Evolutionary conservation across 129 eudicot genomes (phyloP).

Genomic region (Artemisia annua): DNA sequence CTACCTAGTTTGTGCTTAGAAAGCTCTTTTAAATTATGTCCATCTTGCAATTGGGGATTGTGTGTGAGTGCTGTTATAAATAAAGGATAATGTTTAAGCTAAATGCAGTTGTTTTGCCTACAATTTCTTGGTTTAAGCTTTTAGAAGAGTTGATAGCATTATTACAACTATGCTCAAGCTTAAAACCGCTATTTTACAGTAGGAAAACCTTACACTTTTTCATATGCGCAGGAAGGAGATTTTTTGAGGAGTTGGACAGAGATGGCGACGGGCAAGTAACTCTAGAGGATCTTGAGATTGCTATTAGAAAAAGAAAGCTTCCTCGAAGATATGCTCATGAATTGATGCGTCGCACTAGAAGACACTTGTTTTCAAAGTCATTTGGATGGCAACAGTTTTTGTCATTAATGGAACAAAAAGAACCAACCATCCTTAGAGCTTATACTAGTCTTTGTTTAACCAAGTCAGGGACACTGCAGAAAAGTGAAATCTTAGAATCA

Average conservation of each 20-base stretch:
- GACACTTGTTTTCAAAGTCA: slow-evolving; percentile 90
- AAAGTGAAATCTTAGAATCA: slow-evolving; percentile 87
- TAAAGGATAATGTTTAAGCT: neutral
- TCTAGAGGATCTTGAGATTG: slow-evolving; percentile 89
- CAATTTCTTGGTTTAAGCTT: neutral
- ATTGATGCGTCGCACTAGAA: slow-evolving; percentile 76
- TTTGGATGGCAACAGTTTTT: slow-evolving; percentile 96
- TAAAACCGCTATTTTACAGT: neutral
- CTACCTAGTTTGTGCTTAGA: too few relatives aligned
- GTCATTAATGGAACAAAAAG: slow-evolving; percentile 96
- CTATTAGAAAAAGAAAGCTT: slow-evolving; percentile 82
- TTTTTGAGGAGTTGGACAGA: slow-evolving; percentile 88
- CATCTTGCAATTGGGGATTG: too few relatives aligned
- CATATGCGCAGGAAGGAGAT: slow-evolving; percentile 63
- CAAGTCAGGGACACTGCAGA: slow-evolving; percentile 93
- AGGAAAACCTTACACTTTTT: neutral
- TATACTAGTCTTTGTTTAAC: slow-evolving; percentile 89
- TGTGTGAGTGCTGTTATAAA: too few relatives aligned
- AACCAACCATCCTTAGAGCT: slow-evolving; percentile 92
- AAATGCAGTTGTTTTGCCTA: neutral
- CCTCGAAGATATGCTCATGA: slow-evolving; percentile 90
- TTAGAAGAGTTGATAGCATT: neutral
- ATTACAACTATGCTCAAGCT: neutral
- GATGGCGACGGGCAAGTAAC: slow-evolving; percentile 93
- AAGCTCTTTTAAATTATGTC: too few relatives aligned